Base-by-base conservation (phyloP, 805 yeast species). In the Torulaspora quercuum region DNA sequence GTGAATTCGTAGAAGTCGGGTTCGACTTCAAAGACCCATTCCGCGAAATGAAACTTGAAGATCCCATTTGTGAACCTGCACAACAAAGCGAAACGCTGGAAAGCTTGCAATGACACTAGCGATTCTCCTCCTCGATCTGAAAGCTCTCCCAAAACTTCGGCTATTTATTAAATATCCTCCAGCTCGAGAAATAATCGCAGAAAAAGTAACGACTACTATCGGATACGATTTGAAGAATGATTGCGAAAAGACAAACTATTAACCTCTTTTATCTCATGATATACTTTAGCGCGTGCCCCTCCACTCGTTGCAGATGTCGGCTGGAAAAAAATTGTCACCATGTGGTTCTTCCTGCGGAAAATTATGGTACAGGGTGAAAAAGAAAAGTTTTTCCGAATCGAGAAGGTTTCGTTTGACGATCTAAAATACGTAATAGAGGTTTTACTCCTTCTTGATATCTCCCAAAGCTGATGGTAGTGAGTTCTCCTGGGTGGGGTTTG, bases 1-100 rank as follows among this genome's bases (percentile, higher is more conserved):
- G 37, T 11, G 61, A 56, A 35, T 49, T 54, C 12, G 51, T 44
- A 2, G 61, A 55, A 10, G 48, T 40, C 6, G 43, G 41, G 22
- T 39, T 39, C 11, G 45, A 42, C 13, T 28, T 32, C 34, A 37
- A 18, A n/a, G 41, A 37, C 12, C 34, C 41, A 21, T 33, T 33
- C 11, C 26, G 35, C 11, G 41, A 37, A 23, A 33, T 18, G 20
- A 33, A 33, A 28, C 37, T 32, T 9, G 37, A 17, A 27, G 37
- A 27, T 9, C 32, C 32, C 37, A 34, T 34, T 20, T 34, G 37
- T 28, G 28, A 21, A 34, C 33, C 24, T 7, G 27, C 37, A 27
- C 32, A 7, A 11, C 12, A 17, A 34, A 16, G 9, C 16, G 25
- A 22, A 30, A 17, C 27, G n/a, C 34, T 22, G 14, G n/a, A n/a